These are phyloP conservation scores for Tolypocladium endophyticum DNA, from an alignment of 2,329 filamentous ascomycete species.

Conservation along the genomic window DNA sequence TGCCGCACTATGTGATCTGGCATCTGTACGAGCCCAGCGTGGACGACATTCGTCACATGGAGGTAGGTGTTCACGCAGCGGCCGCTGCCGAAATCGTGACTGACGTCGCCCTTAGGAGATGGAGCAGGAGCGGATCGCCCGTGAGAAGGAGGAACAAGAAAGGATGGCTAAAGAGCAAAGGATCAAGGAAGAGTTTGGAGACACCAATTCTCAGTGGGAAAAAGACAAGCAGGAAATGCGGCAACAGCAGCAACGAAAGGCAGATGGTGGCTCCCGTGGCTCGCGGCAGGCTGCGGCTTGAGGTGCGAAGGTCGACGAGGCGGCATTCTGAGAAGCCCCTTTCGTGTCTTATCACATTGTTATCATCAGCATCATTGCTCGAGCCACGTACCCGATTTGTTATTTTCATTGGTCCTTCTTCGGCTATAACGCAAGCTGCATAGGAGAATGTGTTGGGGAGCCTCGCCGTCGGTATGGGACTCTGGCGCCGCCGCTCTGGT, in stretches of 20 bases:
- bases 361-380: background rate
- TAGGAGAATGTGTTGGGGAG: background rate
- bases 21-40: conserved; percentile 99
- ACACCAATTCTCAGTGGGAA: conserved; percentile 73
- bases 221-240: conserved; percentile 77
- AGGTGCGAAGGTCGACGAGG: background rate
- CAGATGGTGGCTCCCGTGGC: conserved; percentile 1
- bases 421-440: background rate
- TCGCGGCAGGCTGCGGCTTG: conserved; percentile 1
- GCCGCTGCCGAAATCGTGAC: background rate
- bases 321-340: background rate
- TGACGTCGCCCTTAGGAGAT: conserved; percentile 54
- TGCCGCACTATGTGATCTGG: conserved; percentile 98
- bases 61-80: conserved; percentile 34
- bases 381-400: background rate
- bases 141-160: conserved; percentile 57
- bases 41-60: conserved; percentile 96
- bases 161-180: conserved; percentile 64
- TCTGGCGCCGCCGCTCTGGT: background rate
- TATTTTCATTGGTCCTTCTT: no score
- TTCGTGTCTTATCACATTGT: background rate
- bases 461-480: background rate
- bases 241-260: conserved; percentile 23
- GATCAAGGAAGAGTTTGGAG: conserved; percentile 70
- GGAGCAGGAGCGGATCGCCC: conserved; percentile 73